Evolutionary conservation across 306 rosid species (phyloP).

Genomic region (Pachyrhizus erosus): DNA sequence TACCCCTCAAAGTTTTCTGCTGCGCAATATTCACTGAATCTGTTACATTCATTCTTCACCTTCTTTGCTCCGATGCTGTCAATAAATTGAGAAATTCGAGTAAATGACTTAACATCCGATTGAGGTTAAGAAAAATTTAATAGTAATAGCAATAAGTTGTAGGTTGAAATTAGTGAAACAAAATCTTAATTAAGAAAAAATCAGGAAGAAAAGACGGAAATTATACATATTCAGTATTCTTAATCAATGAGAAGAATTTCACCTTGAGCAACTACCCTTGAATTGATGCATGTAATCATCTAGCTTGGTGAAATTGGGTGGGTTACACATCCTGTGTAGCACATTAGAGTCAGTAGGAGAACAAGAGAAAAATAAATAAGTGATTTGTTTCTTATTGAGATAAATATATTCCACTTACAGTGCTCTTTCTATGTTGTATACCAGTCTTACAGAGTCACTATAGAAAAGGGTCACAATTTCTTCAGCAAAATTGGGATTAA

Average conservation of each 20-base stretch:
- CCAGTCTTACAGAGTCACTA: constrained; percentile 63
- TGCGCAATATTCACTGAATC: constrained; percentile 65
- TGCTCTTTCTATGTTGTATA: constrained; percentile 67
- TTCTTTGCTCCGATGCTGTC: constrained; percentile 82
- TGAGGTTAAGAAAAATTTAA: neutral
- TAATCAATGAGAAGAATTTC: neutral
- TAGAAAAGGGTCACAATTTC: constrained; percentile 77
- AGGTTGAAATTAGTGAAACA: too few relatives aligned
- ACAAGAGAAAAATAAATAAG: neutral
- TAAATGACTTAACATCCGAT: neutral
- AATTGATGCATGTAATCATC: constrained; percentile 80
- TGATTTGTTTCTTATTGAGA: neutral
- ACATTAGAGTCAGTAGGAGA: neutral
- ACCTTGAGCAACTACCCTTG: constrained; percentile 88
- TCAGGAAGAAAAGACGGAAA: neutral
- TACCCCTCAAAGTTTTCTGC: constrained; percentile 77
- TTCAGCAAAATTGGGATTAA: constrained; percentile 81
- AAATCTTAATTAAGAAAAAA: neutral
- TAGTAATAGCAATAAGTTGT: neutral
- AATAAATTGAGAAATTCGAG: neutral
- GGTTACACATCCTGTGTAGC: constrained; percentile 53
- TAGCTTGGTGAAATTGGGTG: constrained; percentile 58
- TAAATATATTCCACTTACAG: constrained; percentile 51
- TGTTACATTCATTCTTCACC: constrained; percentile 68
- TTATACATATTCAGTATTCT: too few relatives aligned